phyloP scores from a whole-genome alignment of 2,329 filamentous ascomycete species.

The Fusarium sp. region DNA sequence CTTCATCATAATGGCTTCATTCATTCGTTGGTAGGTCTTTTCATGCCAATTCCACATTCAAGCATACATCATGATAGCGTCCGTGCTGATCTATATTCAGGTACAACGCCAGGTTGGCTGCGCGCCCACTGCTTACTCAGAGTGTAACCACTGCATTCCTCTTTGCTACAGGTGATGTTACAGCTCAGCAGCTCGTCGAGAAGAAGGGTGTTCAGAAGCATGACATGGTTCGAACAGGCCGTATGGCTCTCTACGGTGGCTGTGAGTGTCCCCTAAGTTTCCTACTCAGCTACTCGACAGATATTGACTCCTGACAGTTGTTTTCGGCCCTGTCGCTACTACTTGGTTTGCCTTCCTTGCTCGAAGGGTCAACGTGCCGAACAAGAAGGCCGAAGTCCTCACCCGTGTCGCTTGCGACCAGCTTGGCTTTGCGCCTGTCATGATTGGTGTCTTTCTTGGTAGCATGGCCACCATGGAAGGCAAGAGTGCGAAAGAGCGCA shows the following conservation, averaged over 20 bases:
- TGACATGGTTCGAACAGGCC: conserved; percentile 75
- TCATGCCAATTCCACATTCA: not conserved
- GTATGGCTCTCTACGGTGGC: conserved; percentile 85
- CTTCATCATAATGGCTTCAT: conserved; percentile 42
- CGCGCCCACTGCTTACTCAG: conserved; percentile 88
- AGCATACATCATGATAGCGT: not conserved
- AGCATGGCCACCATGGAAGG: conserved; percentile 89
- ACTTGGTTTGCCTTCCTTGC: conserved; percentile 88
- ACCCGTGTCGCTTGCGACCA: conserved; percentile 87
- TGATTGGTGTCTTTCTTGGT: conserved; percentile 83
- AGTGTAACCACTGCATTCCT: conserved; percentile 90
- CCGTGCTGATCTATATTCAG: conserved; percentile 56
- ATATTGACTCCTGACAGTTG: conserved; percentile 57
- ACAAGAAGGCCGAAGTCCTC: conserved; percentile 75
- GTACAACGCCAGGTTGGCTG: conserved; percentile 87
- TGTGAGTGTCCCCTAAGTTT: conserved; percentile 59
- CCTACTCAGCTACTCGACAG: not conserved
- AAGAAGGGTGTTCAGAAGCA: conserved; percentile 81
- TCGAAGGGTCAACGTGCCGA: conserved; percentile 71
- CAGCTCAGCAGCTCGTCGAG: conserved; percentile 92
- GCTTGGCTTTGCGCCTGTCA: conserved; percentile 82
- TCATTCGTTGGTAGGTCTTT: conserved; percentile 49
- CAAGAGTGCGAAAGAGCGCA: conserved; percentile 68
- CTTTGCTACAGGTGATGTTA: conserved; percentile 90
- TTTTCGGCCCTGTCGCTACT: conserved; percentile 90